phyloP scores from a whole-genome alignment of 257 asterid genomes.

The Gentiana macrophylla region DNA sequence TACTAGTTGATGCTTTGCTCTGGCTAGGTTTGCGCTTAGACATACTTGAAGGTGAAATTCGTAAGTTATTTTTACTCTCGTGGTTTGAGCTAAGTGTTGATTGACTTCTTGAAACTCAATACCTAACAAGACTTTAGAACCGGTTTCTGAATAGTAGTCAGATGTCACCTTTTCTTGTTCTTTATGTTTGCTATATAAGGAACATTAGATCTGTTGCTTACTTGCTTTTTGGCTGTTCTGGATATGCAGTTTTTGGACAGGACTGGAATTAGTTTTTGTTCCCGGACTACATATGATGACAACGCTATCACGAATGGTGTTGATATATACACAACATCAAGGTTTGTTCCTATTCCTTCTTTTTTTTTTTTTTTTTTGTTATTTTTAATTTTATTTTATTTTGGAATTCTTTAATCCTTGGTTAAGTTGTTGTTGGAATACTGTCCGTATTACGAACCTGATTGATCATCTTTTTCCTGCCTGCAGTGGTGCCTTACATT shows the following conservation, averaged over 20 bases:
- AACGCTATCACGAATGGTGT: constrained; percentile 84
- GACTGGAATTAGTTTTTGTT: constrained; percentile 82
- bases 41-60: too few species aligned
- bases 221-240: neutral
- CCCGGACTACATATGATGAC: constrained; percentile 86
- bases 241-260: constrained; percentile 68
- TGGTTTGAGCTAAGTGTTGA: too few species aligned
- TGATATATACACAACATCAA: constrained; percentile 56
- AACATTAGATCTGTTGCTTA: neutral
- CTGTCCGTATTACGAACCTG: too few species aligned
- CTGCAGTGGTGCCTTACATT: constrained; percentile 84
- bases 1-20: too few species aligned
- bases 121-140: too few species aligned
- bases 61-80: too few species aligned
- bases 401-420: too few species aligned
- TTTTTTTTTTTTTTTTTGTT: neutral
- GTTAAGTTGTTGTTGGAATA: too few species aligned
- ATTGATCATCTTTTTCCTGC: constrained; percentile 1
- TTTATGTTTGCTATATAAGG: too few species aligned
- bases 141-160: neutral
- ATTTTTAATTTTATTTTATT: too few species aligned
- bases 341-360: constrained; percentile 23
- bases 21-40: too few species aligned
- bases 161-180: neutral
- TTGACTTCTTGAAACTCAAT: too few species aligned